These are phyloP conservation scores for Blastobotrys aristatus DNA, from an alignment of 1,139 yeast species.

Conservation along the genomic window DNA sequence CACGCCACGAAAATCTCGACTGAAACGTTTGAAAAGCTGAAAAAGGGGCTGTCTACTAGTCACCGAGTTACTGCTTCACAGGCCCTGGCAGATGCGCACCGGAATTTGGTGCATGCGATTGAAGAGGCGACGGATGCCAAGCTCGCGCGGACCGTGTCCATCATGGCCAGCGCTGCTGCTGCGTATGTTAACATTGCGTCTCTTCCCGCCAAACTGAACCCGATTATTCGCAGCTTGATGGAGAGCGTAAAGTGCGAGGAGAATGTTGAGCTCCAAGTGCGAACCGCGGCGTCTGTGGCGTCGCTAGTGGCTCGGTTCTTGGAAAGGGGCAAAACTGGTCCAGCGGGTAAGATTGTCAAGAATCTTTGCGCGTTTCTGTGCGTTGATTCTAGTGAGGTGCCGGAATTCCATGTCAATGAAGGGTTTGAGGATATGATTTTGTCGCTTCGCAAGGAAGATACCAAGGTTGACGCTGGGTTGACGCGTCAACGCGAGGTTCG, in stretches of 20 bases:
- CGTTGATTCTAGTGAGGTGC: constrained; percentile 94
- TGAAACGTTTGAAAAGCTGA: constrained; percentile 62
- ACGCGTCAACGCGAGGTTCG: constrained; percentile 60
- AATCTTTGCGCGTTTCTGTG: constrained; percentile 90
- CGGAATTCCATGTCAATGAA: constrained; percentile 75
- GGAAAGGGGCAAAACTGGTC: constrained; percentile 54
- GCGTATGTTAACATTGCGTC: constrained; percentile 44
- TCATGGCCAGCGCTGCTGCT: constrained; percentile 72
- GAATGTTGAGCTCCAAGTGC: constrained; percentile 56
- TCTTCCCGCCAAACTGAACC: constrained; percentile 81
- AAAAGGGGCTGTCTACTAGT: constrained; percentile 61
- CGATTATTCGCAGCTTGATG: constrained; percentile 86
- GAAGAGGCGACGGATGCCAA: constrained; percentile 60
- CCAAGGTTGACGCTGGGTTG: constrained; percentile 58
- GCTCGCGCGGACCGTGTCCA: constrained; percentile 52
- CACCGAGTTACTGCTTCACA: constrained; percentile 67
- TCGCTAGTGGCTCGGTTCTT: constrained; percentile 56
- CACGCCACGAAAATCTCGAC: constrained; percentile 67
- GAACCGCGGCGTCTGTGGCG: constrained; percentile 69
- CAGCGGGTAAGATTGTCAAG: constrained; percentile 82
- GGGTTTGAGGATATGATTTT: constrained; percentile 53
- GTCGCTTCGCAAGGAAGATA: constrained; percentile 77
- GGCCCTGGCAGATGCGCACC: constrained; percentile 74
- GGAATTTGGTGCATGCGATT: constrained; percentile 60
- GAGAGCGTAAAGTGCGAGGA: constrained; percentile 83